Conservation (phyloP, 2,329 filamentous ascomycete species). For the Periconia sp. region DNA sequence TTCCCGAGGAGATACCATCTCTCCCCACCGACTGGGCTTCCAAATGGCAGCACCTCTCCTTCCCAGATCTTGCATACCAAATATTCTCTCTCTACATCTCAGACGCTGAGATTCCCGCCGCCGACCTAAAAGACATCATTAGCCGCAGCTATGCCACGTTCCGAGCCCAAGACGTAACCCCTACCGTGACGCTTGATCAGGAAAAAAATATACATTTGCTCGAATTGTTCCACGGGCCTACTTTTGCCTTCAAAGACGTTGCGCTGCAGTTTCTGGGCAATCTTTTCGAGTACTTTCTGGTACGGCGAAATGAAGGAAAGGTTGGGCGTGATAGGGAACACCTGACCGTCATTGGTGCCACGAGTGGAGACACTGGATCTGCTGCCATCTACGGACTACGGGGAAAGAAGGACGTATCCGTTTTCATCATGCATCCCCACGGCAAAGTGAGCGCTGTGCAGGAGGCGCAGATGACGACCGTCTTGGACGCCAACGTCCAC, state of each 20-base stretch:
- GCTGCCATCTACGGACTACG: conserved; percentile 94
- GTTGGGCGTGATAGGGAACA: conserved; percentile 62
- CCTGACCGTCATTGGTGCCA: conserved; percentile 45
- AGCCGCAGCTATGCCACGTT: conserved; percentile 87
- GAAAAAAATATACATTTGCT: conserved; percentile 76
- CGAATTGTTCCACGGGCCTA: conserved; percentile 95
- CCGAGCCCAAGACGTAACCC: conserved; percentile 75
- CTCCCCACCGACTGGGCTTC: conserved; percentile 65
- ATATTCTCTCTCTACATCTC: conserved; percentile 90
- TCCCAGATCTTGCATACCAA: conserved; percentile 78
- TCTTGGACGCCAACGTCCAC: conserved; percentile 87
- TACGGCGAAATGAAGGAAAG: conserved; percentile 71
- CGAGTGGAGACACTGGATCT: conserved; percentile 70
- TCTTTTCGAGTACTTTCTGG: conserved; percentile 85
- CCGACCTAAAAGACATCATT: conserved; percentile 82
- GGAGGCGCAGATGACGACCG: conserved; percentile 96
- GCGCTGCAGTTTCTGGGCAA: conserved; percentile 96
- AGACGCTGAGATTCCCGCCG: conserved; percentile 73
- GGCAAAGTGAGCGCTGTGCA: conserved; percentile 90
- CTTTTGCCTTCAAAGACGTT: conserved; percentile 90
- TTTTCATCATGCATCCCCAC: conserved; percentile 92
- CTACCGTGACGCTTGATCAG: conserved; percentile 73
- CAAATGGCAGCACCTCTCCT: conserved; percentile 75
- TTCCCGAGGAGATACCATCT: conserved; percentile 77
- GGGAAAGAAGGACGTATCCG: conserved; percentile 94